phyloP scores from a whole-genome alignment of 2,329 filamentous ascomycete genomes.

The Neofusicoccum sp. region DNA sequence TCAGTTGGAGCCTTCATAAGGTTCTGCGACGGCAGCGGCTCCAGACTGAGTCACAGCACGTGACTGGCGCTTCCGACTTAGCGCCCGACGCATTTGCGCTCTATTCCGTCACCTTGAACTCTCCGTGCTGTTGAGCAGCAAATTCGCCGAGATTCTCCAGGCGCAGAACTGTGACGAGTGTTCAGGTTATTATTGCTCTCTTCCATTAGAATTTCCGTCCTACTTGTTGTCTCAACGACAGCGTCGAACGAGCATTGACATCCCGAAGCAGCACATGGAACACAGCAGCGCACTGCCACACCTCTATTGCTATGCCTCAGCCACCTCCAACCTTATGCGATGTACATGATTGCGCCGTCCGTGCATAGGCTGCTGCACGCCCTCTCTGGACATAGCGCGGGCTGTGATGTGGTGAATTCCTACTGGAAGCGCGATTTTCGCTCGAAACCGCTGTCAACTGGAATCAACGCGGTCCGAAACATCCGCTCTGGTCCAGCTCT shows the following conservation, averaged over 20 bases:
- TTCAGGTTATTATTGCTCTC: too few relatives aligned
- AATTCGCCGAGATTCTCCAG: too few relatives aligned
- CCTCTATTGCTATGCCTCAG: background rate
- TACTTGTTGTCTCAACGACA: too few relatives aligned
- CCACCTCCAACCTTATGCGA: slow-evolving; percentile 22
- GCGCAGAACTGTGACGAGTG: too few relatives aligned
- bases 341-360: slow-evolving; percentile 28
- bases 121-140: too few relatives aligned
- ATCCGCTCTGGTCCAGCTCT: slow-evolving; percentile 17
- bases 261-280: too few relatives aligned
- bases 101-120: too few relatives aligned
- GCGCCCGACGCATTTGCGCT: too few relatives aligned
- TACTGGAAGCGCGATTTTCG: background rate
- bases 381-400: slow-evolving; percentile 20
- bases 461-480: slow-evolving; percentile 16
- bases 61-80: background rate
- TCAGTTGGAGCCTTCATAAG: background rate
- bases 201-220: too few relatives aligned
- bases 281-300: background rate
- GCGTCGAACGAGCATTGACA: too few relatives aligned
- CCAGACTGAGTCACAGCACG: background rate
- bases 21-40: background rate
- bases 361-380: slow-evolving; percentile 23
- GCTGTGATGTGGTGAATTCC: slow-evolving; percentile 7
- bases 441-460: slow-evolving; percentile 19